Percentiles rank a stretch among this genome's conserved stretches.
Evolutionary conservation across 306 rosid species (phyloP).

Genomic region (Sophora flavescens): DNA sequence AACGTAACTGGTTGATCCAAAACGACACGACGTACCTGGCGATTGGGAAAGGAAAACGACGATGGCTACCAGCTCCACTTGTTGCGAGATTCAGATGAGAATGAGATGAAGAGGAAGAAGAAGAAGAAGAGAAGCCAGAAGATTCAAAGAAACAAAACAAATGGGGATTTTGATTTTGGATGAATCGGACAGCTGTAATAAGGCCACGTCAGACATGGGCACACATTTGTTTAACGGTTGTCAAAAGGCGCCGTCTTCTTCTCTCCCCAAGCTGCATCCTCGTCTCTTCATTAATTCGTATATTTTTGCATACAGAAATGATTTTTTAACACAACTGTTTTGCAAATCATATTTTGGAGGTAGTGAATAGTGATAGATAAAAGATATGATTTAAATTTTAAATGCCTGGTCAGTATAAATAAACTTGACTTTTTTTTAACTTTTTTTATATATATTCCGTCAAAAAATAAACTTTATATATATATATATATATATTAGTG

Average conservation of each 20-base stretch:
- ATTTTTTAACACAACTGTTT: too few relatives aligned
- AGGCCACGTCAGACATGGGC: constrained; percentile 19
- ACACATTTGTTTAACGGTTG: constrained; percentile 31
- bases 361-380: too few relatives aligned
- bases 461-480: too few relatives aligned
- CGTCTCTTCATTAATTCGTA: background rate
- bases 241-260: constrained; percentile 9
- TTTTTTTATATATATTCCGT: too few relatives aligned
- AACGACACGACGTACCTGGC: constrained; percentile 39
- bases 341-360: too few relatives aligned
- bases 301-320: too few relatives aligned
- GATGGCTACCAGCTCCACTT: background rate
- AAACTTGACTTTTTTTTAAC: too few relatives aligned
- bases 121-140: background rate
- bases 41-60: constrained; percentile 37
- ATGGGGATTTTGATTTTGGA: constrained; percentile 6
- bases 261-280: background rate
- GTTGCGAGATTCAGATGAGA: constrained; percentile 44
- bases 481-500: too few relatives aligned
- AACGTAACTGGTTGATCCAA: background rate
- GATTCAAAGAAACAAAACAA: background rate
- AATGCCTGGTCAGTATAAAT: too few relatives aligned
- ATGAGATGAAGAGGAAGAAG: constrained; percentile 1
- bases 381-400: too few relatives aligned
- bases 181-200: constrained; percentile 29